Evolutionary conservation across 140 eudicot genomes (phyloP).

Genomic region (Stevia rebaudiana): DNA sequence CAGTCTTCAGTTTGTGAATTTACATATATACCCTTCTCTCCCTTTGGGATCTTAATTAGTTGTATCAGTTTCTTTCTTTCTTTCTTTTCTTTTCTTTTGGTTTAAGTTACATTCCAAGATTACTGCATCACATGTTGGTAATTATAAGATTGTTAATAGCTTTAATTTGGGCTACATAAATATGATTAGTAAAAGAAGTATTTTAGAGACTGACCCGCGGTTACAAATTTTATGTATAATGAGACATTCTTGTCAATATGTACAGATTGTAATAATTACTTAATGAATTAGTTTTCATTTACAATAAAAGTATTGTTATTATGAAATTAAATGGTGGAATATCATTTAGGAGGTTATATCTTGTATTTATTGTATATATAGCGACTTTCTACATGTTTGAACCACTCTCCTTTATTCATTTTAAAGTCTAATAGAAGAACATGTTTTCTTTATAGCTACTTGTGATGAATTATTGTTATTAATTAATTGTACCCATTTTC

Average conservation of each 20-base stretch:
- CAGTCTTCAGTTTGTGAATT: constrained; percentile 19
- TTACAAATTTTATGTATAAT: not conserved
- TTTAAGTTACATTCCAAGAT: constrained; percentile 1
- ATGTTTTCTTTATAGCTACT: not conserved
- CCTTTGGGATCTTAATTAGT: not conserved
- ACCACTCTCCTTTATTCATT: not conserved
- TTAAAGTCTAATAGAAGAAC: too few species aligned
- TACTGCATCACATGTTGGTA: not conserved
- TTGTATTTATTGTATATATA: not conserved
- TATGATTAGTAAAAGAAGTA: not conserved
- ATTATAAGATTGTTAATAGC: not conserved
- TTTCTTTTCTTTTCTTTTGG: not conserved
- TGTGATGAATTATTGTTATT: constrained; percentile 7
- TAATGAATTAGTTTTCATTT: not conserved
- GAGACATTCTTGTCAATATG: not conserved
- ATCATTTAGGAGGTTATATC: not conserved
- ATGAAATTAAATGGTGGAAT: not conserved
- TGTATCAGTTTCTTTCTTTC: not conserved
- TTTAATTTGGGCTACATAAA: not conserved
- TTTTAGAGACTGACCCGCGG: not conserved
- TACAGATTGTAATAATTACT: not conserved
- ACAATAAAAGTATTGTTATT: not conserved
- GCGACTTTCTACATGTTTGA: not conserved
- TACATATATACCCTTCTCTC: constrained; percentile 5
- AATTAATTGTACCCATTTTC: not conserved